These are phyloP conservation scores for Trichoderma breve DNA, from an alignment of 2,329 filamentous ascomycete genomes.

Conservation along the genomic window DNA sequence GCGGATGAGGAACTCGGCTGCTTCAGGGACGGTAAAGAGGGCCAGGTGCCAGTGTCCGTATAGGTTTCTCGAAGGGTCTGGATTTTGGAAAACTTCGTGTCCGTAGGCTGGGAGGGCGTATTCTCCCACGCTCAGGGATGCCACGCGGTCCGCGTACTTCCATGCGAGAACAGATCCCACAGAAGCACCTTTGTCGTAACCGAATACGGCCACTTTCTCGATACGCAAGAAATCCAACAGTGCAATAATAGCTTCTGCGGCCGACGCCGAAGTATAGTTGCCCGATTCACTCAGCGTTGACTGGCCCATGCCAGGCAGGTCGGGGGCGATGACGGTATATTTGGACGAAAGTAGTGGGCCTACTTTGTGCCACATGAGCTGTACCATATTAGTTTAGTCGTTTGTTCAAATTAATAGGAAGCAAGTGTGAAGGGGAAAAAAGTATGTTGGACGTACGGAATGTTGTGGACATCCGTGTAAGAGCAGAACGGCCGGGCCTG, in stretches of 20 bases:
- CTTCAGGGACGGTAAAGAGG: conserved; percentile 47
- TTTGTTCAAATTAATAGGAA: neutral
- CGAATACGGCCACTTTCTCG: conserved; percentile 41
- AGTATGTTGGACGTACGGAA: neutral
- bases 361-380: conserved; percentile 37
- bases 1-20: conserved; percentile 45
- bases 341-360: conserved; percentile 41
- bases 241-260: conserved; percentile 38
- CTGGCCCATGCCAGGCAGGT: conserved; percentile 42
- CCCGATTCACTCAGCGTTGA: conserved; percentile 38
- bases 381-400: neutral
- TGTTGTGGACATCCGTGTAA: conserved; percentile 9
- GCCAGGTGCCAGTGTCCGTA: conserved; percentile 44
- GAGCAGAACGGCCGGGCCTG: neutral
- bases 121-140: conserved; percentile 38
- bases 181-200: conserved; percentile 47
- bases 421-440: neutral
- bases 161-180: conserved; percentile 41
- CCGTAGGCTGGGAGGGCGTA: conserved; percentile 44
- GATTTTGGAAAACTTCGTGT: conserved; percentile 35
- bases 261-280: conserved; percentile 41
- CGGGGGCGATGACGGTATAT: conserved; percentile 44
- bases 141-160: conserved; percentile 36
- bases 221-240: conserved; percentile 44
- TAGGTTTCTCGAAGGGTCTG: conserved; percentile 37